Evolutionary conservation across 306 rosid species (phyloP).

Genomic region (Abrus pulchellus): DNA sequence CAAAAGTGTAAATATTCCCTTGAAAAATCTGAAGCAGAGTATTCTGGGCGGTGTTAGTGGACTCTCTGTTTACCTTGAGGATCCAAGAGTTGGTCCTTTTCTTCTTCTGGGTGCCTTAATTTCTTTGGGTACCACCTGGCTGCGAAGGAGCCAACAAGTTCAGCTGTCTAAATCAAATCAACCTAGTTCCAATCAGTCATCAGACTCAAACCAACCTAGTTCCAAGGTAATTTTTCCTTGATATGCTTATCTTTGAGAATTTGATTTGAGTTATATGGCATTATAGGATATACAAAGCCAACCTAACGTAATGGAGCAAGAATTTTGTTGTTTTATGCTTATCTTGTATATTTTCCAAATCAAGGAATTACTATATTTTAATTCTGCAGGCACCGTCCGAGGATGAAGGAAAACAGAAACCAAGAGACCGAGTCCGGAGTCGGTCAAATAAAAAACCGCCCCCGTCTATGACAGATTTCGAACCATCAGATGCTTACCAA

Average conservation of each 20-base stretch:
- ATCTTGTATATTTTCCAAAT: constrained; percentile 13
- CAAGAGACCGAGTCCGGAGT: constrained; percentile 48
- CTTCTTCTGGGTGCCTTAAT: constrained; percentile 83
- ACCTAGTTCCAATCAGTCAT: constrained; percentile 51
- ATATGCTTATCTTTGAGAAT: background rate
- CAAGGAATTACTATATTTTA: constrained; percentile 1
- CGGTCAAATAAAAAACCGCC: constrained; percentile 47
- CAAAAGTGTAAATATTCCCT: constrained; percentile 57
- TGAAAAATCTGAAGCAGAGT: constrained; percentile 59
- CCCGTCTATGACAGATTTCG: constrained; percentile 76
- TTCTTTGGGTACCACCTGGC: constrained; percentile 81
- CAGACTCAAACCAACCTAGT: constrained; percentile 55
- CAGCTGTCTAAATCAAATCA: constrained; percentile 50
- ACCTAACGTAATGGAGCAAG: no score
- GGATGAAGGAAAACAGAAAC: constrained; percentile 59
- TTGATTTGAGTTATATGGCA: no score
- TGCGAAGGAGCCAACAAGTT: constrained; percentile 72
- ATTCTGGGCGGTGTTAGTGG: constrained; percentile 52
- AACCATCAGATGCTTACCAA: constrained; percentile 76
- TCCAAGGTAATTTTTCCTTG: constrained; percentile 59
- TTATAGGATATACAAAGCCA: no score
- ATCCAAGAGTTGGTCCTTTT: constrained; percentile 89
- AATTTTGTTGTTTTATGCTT: background rate
- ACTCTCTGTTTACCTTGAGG: constrained; percentile 61
- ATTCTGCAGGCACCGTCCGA: constrained; percentile 44